phyloP scores from a whole-genome alignment of 2,329 filamentous ascomycete genomes.

The Penicillium paneum region DNA sequence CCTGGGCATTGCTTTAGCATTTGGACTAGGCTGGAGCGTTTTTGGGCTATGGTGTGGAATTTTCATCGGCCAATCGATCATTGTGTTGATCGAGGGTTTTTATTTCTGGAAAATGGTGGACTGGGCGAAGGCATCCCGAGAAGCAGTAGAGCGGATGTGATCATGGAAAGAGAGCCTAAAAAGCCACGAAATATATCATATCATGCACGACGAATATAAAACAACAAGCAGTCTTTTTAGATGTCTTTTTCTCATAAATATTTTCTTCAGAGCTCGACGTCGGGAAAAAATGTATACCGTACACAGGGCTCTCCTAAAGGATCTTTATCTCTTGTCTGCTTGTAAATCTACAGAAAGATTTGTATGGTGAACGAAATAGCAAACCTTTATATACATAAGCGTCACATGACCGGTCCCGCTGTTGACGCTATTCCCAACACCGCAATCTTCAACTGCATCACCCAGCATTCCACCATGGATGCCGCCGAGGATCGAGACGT shows the following conservation, averaged over 20 bases:
- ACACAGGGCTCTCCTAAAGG: no score
- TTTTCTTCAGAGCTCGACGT: no score
- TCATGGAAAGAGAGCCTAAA: background rate
- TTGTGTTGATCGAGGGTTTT: conserved; percentile 51
- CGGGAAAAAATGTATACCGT: no score
- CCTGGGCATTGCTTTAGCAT: conserved; percentile 69
- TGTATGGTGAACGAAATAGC: background rate
- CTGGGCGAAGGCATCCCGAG: conserved; percentile 10
- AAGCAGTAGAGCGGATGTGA: conserved; percentile 6
- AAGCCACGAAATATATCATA: background rate
- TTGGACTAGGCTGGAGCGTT: conserved; percentile 70
- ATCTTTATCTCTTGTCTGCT: no score
- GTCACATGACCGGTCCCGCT: conserved; percentile 26
- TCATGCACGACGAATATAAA: background rate
- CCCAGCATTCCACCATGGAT: conserved; percentile 37
- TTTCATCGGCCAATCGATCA: conserved; percentile 61
- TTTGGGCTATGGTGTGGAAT: conserved; percentile 75
- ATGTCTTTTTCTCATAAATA: no score
- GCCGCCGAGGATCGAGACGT: conserved; percentile 45
- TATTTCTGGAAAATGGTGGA: conserved; percentile 43
- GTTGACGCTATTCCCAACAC: conserved; percentile 22
- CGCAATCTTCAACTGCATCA: conserved; percentile 8
- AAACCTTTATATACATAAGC: background rate
- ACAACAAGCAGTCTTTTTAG: background rate
- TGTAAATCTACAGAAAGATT: background rate